phyloP scores from a whole-genome alignment of 1,284 basidiomycete genomes.

The Kwoniella shivajii region DNA sequence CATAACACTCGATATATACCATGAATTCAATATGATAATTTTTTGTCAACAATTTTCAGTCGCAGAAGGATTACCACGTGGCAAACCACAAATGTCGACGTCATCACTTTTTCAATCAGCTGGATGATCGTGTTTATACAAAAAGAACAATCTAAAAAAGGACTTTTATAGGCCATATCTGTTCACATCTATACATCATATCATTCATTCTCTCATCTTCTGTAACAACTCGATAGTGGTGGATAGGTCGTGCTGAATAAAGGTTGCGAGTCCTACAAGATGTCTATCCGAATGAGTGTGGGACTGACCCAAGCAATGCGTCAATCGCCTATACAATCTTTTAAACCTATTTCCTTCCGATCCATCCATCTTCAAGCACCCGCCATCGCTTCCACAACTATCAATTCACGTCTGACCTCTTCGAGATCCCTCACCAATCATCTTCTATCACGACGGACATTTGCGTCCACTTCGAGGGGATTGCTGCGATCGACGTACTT shows the following conservation, averaged over 20 bases:
- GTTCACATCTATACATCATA: no score
- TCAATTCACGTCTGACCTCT: not conserved
- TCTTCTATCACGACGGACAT: not conserved
- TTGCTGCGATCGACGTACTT: slow-evolving; percentile 25
- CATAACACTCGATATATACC: no score
- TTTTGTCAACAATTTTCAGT: slow-evolving; percentile 8
- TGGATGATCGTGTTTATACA: not conserved
- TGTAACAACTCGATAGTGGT: no score
- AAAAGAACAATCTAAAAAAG: not conserved
- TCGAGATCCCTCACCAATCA: not conserved
- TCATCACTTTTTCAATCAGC: slow-evolving; percentile 5
- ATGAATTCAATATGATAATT: not conserved
- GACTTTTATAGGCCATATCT: no score
- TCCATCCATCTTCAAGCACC: slow-evolving; percentile 2
- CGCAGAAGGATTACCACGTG: not conserved
- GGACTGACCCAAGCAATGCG: not conserved
- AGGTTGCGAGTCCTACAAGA: not conserved
- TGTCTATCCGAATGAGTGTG: slow-evolving; percentile 1
- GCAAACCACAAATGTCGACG: not conserved
- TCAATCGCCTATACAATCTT: not conserved
- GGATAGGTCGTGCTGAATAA: not conserved
- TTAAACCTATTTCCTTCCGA: not conserved
- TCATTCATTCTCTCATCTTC: no score
- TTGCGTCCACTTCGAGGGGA: slow-evolving; percentile 2
- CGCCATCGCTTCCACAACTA: not conserved